Evolutionary conservation across 495 filamentous ascomycete species (phyloP), one percentile per base, ranked within the genome.

Genomic region (Durotheca rogersii): DNA sequence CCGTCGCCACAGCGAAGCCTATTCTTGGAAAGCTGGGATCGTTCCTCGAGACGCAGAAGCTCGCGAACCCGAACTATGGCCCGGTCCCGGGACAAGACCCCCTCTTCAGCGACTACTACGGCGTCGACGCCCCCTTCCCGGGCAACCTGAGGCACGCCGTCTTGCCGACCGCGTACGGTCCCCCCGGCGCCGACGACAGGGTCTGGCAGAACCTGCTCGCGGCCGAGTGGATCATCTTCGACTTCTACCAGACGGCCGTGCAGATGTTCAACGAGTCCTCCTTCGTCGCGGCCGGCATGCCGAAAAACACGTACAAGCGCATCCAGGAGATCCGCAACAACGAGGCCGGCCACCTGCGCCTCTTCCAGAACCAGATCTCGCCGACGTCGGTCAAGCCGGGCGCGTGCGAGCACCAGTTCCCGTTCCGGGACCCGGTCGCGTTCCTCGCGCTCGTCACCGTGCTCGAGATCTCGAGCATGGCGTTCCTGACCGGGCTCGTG

Each of bases 251-350:
- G 51, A 42, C 69, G 33, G 76, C 68, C 23, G 69, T 79, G 15
- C 74, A 78, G 40, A 44, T 51, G 9, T 81, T 78, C 60, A 72
- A 68, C 23, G 18, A 49, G 17, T 49, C 61, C 0, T 53, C 65
- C 33, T 81, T 81, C 47, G 62, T 66, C 29, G 54, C 58, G 9
- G 55, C 63, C 15, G 76, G 73, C 30, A 62, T 72, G 21, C 75
- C 75, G 4, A 61, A 68, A 29, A 69, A 55, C 4, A 80, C 78
- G 1, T 75, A 74, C 42, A 53, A 67, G n/a, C 71, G 75, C 10
- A 71, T 81, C 51, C 58, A 66, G 37, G 73, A 81, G 48, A 78
- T 81, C 39, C 73, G 78, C 36, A 72, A 80, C 62, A 81, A 80
- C 53, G 78, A 80, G 58, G 78, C 78, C 31, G 78, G 77, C 25